Base-by-base conservation (phyloP, 768 basidiomycete genomes). In the Asterophora parasitica region DNA sequence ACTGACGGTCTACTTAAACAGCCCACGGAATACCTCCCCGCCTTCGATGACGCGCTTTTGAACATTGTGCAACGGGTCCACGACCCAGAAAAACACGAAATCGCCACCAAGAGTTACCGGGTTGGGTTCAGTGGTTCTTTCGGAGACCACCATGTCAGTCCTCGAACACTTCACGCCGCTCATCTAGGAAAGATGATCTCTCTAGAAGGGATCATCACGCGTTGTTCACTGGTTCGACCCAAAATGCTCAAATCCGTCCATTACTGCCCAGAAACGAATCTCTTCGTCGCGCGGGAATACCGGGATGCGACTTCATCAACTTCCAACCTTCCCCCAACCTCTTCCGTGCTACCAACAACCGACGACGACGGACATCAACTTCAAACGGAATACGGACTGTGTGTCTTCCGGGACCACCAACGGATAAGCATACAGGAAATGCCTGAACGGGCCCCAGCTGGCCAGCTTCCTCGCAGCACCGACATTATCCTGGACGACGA, bases 181-280 rank as follows among this genome's bases (percentile, higher is more conserved):
- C 87, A 98, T 65, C 80, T 99, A 15, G 90, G 92, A 41, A 92
- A 87, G 68, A 92, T 98, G 92, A 90, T 98, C 61, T 93, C 89
- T 28, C 66, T 99, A 28, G 96, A 99, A 71, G 96, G 95, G 32
- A 99, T 99, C 63, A 92, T 99, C 53, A 98, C 95, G 3, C 81
- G 96, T 49, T 99, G 96, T 65, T 97, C 94, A 6, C 83, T 99
- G 49, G 95, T 98, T 45, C 86, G 96, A 27, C 96, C 96, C 12
- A 99, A 99, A 72, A 95, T 99, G 91, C 78, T 96, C 62, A 88
- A 86, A 64, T 97, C 96, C 9, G 81, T 97, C 38, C 96, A 99
- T 62, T 99, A 87, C 69, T 95, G 92, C 62, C 84, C 87, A n/a
- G 82, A 83, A 46, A 95, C 92, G 13, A 73, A 75, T 43, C 75